phyloP scores from a whole-genome alignment of 2,329 filamentous ascomycete species.

The Xylaria sp. region DNA sequence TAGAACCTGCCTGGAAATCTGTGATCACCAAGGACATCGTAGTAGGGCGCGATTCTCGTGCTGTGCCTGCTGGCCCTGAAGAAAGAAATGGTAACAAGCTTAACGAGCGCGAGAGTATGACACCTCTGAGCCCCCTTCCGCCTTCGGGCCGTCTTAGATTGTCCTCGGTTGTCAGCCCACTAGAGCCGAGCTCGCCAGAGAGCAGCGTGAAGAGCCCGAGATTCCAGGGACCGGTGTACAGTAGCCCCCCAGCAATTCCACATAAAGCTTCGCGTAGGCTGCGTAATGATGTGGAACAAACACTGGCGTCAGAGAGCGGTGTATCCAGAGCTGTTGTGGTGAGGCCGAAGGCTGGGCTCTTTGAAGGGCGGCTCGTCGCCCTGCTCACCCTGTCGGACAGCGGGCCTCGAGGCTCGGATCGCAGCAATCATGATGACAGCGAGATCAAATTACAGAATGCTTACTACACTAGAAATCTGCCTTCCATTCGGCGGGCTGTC shows the following conservation, averaged over 20 bases:
- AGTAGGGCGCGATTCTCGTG: constrained; percentile 43
- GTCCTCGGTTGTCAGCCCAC: constrained; percentile 31
- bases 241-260: constrained; percentile 32
- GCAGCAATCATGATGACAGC: constrained; percentile 31
- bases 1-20: constrained; percentile 37
- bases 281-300: constrained; percentile 45
- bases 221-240: constrained; percentile 16
- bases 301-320: constrained; percentile 47
- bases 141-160: constrained; percentile 13
- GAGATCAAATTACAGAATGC: constrained; percentile 49
- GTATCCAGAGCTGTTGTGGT: constrained; percentile 51
- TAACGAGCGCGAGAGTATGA: constrained; percentile 52
- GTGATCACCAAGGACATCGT: background rate
- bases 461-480: constrained; percentile 49
- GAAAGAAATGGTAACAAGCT: constrained; percentile 51
- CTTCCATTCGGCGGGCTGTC: constrained; percentile 46
- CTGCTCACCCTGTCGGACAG: constrained; percentile 49
- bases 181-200: constrained; percentile 31
- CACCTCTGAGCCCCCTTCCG: constrained; percentile 37
- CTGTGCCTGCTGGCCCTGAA: constrained; percentile 45
- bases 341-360: constrained; percentile 54
- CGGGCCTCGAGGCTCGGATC: constrained; percentile 33
- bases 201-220: constrained; percentile 19
- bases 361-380: constrained; percentile 56
- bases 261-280: constrained; percentile 35